phyloP scores from a whole-genome alignment of 192 early-diverging fungal species.

The Backusella luteola region DNA sequence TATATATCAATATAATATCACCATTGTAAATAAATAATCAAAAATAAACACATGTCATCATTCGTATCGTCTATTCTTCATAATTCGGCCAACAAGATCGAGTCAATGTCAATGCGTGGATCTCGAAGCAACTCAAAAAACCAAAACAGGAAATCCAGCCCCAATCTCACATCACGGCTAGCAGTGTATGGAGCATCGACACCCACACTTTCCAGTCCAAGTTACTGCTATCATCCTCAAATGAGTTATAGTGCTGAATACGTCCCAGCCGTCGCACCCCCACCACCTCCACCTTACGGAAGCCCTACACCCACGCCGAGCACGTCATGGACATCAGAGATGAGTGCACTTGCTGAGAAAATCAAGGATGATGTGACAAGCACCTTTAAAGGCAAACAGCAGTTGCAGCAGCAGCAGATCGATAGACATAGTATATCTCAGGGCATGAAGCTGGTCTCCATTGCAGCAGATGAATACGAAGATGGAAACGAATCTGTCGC shows the following conservation, averaged over 20 bases:
- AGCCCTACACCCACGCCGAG: slow-evolving; percentile 12
- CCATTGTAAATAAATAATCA: slow-evolving; percentile 3
- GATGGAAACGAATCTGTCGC: slow-evolving; percentile 34
- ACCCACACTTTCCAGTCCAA: background rate
- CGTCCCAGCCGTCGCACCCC: background rate
- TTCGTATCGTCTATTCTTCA: slow-evolving; percentile 18
- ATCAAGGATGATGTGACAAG: slow-evolving; percentile 14
- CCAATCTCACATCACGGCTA: background rate
- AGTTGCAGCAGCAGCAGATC: background rate
- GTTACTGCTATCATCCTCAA: background rate
- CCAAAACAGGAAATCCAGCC: background rate
- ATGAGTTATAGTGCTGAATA: background rate
- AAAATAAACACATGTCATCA: background rate
- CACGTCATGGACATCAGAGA: slow-evolving; percentile 28
- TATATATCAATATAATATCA: background rate
- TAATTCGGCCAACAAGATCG: slow-evolving; percentile 15
- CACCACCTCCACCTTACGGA: slow-evolving; percentile 13
- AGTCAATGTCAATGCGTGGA: slow-evolving; percentile 11
- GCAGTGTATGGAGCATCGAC: slow-evolving; percentile 3
- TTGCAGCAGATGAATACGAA: slow-evolving; percentile 40
- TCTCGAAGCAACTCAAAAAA: background rate
- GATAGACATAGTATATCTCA: slow-evolving; percentile 34
- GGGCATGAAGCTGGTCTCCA: slow-evolving; percentile 36
- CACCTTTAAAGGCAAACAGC: background rate
- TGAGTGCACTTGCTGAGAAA: slow-evolving; percentile 23